phyloP scores from a whole-genome alignment of 2,329 filamentous ascomycete genomes.

The Nigrospora osmanthi region DNA sequence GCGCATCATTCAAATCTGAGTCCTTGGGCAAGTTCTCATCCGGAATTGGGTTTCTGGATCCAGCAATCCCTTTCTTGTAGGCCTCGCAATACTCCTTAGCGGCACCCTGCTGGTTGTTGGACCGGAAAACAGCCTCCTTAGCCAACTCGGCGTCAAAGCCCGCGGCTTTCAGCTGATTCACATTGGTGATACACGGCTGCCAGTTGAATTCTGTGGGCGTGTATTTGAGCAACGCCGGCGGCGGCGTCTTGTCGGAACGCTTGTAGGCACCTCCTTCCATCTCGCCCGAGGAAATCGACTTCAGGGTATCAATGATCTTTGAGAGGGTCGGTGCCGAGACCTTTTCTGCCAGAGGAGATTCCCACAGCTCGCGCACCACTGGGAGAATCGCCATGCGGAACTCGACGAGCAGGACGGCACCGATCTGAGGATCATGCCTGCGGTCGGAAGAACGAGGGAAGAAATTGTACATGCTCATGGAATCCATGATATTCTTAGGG shows the following conservation, averaged over 20 bases:
- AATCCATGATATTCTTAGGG: slow-evolving; percentile 74
- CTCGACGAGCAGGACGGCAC: slow-evolving; percentile 78
- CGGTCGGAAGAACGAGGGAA: slow-evolving; percentile 31
- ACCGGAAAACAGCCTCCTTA: slow-evolving; percentile 75
- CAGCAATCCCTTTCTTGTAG: slow-evolving; percentile 47
- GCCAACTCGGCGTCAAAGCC: slow-evolving; percentile 47
- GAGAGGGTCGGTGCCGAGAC: slow-evolving; percentile 69
- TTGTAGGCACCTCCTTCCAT: slow-evolving; percentile 60
- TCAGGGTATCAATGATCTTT: slow-evolving; percentile 75
- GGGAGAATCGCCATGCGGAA: slow-evolving; percentile 74
- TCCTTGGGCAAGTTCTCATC: slow-evolving; percentile 15
- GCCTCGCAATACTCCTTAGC: slow-evolving; percentile 71
- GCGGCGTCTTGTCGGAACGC: slow-evolving; percentile 45
- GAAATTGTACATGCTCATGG: slow-evolving; percentile 48
- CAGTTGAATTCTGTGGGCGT: slow-evolving; percentile 38
- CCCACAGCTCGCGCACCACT: slow-evolving; percentile 72
- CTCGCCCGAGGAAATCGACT: slow-evolving; percentile 69
- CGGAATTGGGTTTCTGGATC: slow-evolving; percentile 61
- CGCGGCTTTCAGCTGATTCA: slow-evolving; percentile 23
- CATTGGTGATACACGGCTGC: slow-evolving; percentile 20
- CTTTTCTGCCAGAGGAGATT: slow-evolving; percentile 75
- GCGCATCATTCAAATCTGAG: slow-evolving; percentile 12
- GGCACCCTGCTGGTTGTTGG: slow-evolving; percentile 54
- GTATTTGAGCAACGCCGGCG: slow-evolving; percentile 33
- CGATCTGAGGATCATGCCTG: slow-evolving; percentile 31